phyloP scores from a whole-genome alignment of 768 basidiomycete species.

The Tricholomella constricta region DNA sequence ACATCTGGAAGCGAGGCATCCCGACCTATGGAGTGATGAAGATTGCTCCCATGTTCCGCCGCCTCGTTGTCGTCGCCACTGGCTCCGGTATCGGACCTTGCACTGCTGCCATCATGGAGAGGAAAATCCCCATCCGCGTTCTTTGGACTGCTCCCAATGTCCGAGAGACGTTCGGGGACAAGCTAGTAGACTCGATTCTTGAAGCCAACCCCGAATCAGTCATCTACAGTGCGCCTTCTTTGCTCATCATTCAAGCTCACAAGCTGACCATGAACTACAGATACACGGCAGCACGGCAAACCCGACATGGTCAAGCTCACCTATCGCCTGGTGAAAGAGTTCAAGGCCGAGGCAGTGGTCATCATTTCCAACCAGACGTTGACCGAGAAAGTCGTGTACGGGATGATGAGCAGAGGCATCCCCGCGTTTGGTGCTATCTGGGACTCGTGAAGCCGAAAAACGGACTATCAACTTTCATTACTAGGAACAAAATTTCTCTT shows the following conservation, averaged over 20 bases:
- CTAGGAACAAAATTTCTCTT: background rate
- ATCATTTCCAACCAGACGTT: conserved; percentile 61
- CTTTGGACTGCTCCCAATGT: conserved; percentile 60
- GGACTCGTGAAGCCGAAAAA: conserved; percentile 35
- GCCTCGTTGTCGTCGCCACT: conserved; percentile 58
- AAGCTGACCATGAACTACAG: conserved; percentile 25
- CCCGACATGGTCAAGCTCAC: conserved; percentile 51
- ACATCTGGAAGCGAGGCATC: conserved; percentile 60
- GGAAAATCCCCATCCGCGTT: conserved; percentile 51
- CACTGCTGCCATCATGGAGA: conserved; percentile 53
- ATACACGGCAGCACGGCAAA: conserved; percentile 44
- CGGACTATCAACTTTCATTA: background rate
- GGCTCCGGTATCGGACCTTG: conserved; percentile 61
- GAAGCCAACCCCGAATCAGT: conserved; percentile 54
- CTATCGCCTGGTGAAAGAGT: conserved; percentile 46
- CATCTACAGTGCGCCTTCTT: conserved; percentile 46
- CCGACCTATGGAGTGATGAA: conserved; percentile 53
- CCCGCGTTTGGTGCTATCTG: conserved; percentile 65
- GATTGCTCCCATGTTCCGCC: conserved; percentile 54
- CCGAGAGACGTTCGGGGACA: conserved; percentile 60
- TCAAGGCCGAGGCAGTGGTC: conserved; percentile 54
- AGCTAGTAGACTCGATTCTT: conserved; percentile 56
- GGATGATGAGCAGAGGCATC: conserved; percentile 58
- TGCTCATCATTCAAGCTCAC: background rate
- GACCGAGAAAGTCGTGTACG: conserved; percentile 59